phyloP scores from a whole-genome alignment of 176 grass and related monocot species.

The Urochloa ruziziensis region DNA sequence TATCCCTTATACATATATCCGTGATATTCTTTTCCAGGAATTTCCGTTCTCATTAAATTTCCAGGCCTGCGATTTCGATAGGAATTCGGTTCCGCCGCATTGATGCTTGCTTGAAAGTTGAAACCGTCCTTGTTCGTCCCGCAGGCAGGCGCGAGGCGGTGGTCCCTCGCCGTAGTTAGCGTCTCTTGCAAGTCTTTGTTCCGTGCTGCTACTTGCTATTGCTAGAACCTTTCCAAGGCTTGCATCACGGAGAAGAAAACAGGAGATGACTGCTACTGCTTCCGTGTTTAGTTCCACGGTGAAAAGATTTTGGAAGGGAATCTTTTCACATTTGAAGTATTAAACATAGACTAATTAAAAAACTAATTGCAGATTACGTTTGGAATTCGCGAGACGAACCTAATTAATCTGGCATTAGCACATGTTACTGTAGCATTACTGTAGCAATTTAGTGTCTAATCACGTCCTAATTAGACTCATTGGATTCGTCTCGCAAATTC shows the following conservation, averaged over 20 bases:
- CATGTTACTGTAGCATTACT: too few species aligned
- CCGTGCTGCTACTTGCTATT: background rate
- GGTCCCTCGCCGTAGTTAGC: constrained; percentile 22
- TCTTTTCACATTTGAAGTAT: too few species aligned
- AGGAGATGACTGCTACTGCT: background rate
- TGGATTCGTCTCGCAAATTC: too few species aligned
- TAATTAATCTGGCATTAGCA: too few species aligned
- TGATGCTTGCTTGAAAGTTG: constrained; percentile 17
- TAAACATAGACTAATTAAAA: too few species aligned
- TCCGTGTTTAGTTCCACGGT: too few species aligned
- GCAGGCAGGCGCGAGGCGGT: background rate
- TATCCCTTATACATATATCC: background rate
- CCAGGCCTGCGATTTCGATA: background rate
- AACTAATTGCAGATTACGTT: too few species aligned
- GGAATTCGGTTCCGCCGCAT: background rate
- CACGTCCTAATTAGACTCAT: too few species aligned
- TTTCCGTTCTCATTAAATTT: background rate
- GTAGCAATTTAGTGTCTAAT: too few species aligned
- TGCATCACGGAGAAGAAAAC: constrained; percentile 13
- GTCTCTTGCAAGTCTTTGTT: constrained; percentile 28
- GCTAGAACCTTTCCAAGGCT: background rate
- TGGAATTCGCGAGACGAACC: too few species aligned
- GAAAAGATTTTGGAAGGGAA: too few species aligned
- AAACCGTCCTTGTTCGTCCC: background rate
- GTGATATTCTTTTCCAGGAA: background rate